Conservation (phyloP, 2,329 filamentous ascomycete species). For the Diatrype stigma region DNA sequence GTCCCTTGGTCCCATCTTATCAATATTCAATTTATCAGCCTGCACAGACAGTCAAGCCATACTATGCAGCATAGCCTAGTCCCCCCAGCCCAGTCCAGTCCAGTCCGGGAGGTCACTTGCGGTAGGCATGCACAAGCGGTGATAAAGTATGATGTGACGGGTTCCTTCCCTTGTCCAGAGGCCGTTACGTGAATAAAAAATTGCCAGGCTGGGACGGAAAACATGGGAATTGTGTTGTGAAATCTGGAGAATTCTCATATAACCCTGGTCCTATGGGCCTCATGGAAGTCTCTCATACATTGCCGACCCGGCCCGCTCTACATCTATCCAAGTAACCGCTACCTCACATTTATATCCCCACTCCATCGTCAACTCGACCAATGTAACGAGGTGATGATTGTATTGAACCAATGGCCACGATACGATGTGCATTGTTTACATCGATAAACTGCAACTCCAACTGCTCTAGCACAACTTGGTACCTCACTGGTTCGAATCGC, state of each 20-base stretch:
- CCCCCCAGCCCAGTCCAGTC: slow-evolving; percentile 5
- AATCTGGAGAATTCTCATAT: slow-evolving; percentile 20
- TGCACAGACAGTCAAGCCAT: background rate
- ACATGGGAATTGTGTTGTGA: slow-evolving; percentile 21
- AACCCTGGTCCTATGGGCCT: slow-evolving; percentile 14
- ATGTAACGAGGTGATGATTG: slow-evolving; percentile 2
- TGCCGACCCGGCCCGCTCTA: too few species aligned
- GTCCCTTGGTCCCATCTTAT: background rate
- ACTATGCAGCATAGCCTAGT: slow-evolving; percentile 9
- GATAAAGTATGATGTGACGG: slow-evolving; percentile 28
- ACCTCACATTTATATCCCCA: slow-evolving; percentile 1
- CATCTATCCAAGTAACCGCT: too few species aligned
- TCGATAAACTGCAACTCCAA: slow-evolving; percentile 17
- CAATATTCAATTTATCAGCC: background rate
- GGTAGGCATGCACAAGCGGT: slow-evolving; percentile 10
- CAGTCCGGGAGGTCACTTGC: too few species aligned
- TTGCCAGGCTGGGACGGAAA: slow-evolving; percentile 27
- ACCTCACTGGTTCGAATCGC: slow-evolving; percentile 9
- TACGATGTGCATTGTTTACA: slow-evolving; percentile 22
- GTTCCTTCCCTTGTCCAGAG: slow-evolving; percentile 10
- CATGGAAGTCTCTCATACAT: background rate
- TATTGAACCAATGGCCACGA: slow-evolving; percentile 18
- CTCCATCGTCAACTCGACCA: background rate
- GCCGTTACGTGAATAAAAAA: slow-evolving; percentile 19
- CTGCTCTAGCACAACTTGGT: slow-evolving; percentile 4